Base-by-base conservation (phyloP, 257 asterid genomes). In the Scutellaria minor region DNA sequence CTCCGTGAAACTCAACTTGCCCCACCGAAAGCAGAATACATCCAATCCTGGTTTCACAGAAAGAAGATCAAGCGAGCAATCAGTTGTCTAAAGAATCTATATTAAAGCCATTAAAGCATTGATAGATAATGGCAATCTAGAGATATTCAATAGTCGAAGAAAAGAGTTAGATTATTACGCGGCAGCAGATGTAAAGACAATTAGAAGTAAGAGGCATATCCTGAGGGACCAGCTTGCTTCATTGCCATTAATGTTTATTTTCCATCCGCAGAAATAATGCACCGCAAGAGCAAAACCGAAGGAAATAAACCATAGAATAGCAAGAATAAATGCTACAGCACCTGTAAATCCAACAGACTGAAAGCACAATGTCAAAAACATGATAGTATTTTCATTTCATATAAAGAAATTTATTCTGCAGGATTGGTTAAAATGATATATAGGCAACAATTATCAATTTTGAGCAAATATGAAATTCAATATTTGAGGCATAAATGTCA, bases 291-390 rank as follows among this genome's bases (percentile, higher is more conserved):
- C 96, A 81, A 86, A 73, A 13, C 96, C 98, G n/a, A 95, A 95
- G n/a, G 81, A 86, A 80, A 90, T 11, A 66, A 95, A 85, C 99
- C 99, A 95, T 35, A 95, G 80, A 55, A 87, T 41, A 22, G 96
- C 88, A 57, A 91, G 83, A 76, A 84, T 78, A 56, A 91, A 84
- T 64, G 92, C 96, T 50, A 91, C 85, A 2, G 89, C 88, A 22
- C 99, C 99, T 35, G 97, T 89, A 83, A 82, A 94, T 74, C 97
- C 97, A 45, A 94, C 97, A 73, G 99, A 94, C 99, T 94, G 86
- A 40, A 69, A 79, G 79, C 20, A 58, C 52, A 70, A 78, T 56
- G 68, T 78, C 74, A 77, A 15, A 40, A 70, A 60, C 44, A 72
- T 5, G 47, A 74, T 15, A 7, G 11, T 9, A 66, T 13, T 20